These are phyloP conservation scores for Lactarius akahatsu DNA, from an alignment of 768 basidiomycete species.

Conservation along the genomic window DNA sequence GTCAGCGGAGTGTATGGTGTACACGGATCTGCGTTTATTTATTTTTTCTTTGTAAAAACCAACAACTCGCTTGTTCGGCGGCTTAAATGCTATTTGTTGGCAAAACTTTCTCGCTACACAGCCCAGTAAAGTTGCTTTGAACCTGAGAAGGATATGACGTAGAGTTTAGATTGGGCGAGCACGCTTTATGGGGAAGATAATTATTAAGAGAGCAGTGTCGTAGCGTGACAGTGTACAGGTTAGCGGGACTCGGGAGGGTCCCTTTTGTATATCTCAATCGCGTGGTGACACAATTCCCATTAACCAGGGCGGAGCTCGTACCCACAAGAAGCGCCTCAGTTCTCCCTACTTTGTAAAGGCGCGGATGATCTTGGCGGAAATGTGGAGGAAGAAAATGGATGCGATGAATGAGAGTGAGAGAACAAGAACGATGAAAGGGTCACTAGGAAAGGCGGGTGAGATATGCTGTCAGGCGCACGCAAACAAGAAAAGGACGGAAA, in stretches of 20 bases:
- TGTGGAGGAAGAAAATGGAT: conserved; percentile 98
- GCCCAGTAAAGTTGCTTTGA: neutral
- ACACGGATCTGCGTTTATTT: neutral
- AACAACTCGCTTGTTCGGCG: conserved; percentile 13
- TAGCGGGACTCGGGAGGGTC: neutral
- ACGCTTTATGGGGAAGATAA: neutral
- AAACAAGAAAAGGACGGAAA: neutral
- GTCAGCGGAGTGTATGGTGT: neutral
- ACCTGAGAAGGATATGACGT: neutral
- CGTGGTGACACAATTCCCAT: neutral
- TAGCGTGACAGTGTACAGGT: conserved; percentile 16
- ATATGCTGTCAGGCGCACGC: neutral
- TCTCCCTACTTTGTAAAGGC: conserved; percentile 55
- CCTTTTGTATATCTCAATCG: conserved; percentile 1
- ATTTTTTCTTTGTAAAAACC: neutral
- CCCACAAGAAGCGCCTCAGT: neutral
- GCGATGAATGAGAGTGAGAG: conserved; percentile 96
- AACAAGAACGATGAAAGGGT: conserved; percentile 95
- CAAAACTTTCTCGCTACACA: conserved; percentile 7
- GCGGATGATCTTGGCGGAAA: conserved; percentile 91
- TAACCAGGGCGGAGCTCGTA: neutral
- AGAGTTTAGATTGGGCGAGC: neutral
- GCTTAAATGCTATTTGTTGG: conserved; percentile 14
- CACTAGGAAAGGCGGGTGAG: conserved; percentile 47
- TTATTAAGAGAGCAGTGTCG: neutral